These are phyloP conservation scores for Pleoardoris graminearum DNA, from an alignment of 2,329 filamentous ascomycete species.

Conservation along the genomic window DNA sequence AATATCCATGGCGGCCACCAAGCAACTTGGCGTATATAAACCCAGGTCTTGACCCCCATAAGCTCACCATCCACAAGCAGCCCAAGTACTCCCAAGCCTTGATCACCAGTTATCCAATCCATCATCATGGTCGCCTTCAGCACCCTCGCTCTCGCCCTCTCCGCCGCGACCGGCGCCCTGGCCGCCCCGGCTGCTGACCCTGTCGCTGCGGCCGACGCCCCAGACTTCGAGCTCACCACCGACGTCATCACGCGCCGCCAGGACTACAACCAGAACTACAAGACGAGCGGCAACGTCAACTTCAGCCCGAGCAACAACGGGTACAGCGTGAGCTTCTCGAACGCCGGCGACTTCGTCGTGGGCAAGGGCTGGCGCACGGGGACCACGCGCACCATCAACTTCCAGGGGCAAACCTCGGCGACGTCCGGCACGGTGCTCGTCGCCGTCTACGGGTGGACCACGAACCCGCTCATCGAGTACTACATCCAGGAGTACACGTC, in stretches of 20 bases:
- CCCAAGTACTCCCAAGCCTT: conserved; percentile 9
- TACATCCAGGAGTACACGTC: conserved; percentile 55
- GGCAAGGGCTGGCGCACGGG: conserved; percentile 40
- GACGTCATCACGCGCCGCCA: conserved; percentile 28
- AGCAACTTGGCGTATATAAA: conserved; percentile 22
- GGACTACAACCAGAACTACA: conserved; percentile 43
- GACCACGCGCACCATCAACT: conserved; percentile 34
- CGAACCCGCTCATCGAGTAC: conserved; percentile 54
- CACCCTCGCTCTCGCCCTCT: conserved; percentile 26
- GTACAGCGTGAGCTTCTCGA: conserved; percentile 34
- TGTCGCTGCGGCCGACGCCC: conserved; percentile 23
- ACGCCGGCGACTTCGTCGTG: conserved; percentile 37
- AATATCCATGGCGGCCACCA: conserved; percentile 3
- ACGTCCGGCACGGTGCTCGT: conserved; percentile 32
- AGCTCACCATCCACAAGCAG: background rate
- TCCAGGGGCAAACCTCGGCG: conserved; percentile 30
- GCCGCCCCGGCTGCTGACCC: conserved; percentile 28
- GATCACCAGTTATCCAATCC: background rate
- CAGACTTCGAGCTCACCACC: conserved; percentile 33
- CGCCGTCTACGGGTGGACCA: conserved; percentile 60
- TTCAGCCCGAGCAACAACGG: conserved; percentile 33
- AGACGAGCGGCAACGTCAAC: conserved; percentile 35
- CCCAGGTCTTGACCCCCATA: conserved; percentile 14
- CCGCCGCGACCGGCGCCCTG: conserved; percentile 22
- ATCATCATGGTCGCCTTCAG: conserved; percentile 33